phyloP scores from a whole-genome alignment of 1,139 yeast species.

The Suhomyces coccinellae region DNA sequence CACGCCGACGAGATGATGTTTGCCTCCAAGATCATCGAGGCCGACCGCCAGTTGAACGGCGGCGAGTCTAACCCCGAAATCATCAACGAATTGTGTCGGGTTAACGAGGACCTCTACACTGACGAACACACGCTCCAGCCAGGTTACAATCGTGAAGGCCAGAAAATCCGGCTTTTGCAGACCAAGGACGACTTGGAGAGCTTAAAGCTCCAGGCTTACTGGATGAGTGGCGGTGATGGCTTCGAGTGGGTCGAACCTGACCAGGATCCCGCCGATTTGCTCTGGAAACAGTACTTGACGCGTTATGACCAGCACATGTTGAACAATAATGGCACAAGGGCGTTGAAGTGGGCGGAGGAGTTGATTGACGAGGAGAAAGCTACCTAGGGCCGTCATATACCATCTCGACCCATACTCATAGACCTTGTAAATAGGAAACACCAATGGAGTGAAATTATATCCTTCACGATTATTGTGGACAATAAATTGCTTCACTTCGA shows the following conservation, averaged over 20 bases:
- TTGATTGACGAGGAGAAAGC: slow-evolving; percentile 15
- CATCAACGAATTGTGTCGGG: slow-evolving; percentile 42
- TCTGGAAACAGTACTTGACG: slow-evolving; percentile 49
- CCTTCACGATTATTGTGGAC: no score
- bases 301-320: slow-evolving; percentile 23
- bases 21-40: slow-evolving; percentile 64
- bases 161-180: slow-evolving; percentile 41
- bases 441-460: no score
- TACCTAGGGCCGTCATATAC: no score
- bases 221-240: slow-evolving; percentile 76
- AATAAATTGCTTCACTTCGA: no score
- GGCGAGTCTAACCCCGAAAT: slow-evolving; percentile 38
- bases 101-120: slow-evolving; percentile 24
- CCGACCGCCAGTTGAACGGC: slow-evolving; percentile 54
- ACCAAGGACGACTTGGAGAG: slow-evolving; percentile 52
- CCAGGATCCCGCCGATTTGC: slow-evolving; percentile 70
- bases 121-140: slow-evolving; percentile 33
- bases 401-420: no score
- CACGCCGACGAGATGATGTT: slow-evolving; percentile 71
- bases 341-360: slow-evolving; percentile 27
- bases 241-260: slow-evolving; percentile 83
- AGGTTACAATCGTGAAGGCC: slow-evolving; percentile 39
- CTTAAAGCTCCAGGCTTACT: slow-evolving; percentile 65
- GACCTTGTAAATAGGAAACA: no score
- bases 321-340: slow-evolving; percentile 10